These are phyloP conservation scores for Spongospora subterranea DNA, from an alignment of 208 protist species.

Conservation along the genomic window DNA sequence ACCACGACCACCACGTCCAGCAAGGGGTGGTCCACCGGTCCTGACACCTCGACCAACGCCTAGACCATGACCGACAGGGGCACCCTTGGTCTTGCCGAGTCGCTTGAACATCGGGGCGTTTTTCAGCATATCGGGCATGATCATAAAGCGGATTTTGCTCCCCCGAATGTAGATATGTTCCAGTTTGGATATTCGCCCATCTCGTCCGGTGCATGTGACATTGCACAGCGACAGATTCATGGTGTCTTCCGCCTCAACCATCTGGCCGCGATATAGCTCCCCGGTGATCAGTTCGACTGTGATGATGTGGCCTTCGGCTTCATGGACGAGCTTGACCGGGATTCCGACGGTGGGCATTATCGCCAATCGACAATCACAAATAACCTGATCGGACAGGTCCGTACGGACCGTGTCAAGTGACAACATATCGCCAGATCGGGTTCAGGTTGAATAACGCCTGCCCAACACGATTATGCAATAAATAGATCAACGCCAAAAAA, in stretches of 20 bases:
- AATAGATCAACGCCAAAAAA: no score
- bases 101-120: constrained; percentile 87
- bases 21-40: neutral
- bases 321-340: constrained; percentile 83
- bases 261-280: constrained; percentile 82
- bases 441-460: no score
- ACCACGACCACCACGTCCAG: neutral
- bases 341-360: constrained; percentile 73
- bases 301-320: constrained; percentile 82
- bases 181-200: constrained; percentile 76
- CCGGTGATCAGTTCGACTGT: constrained; percentile 80
- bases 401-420: no score
- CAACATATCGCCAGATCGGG: no score
- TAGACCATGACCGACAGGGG: constrained; percentile 6
- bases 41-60: constrained; percentile 14
- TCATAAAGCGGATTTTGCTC: constrained; percentile 84
- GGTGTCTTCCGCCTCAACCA: constrained; percentile 84
- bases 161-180: constrained; percentile 83
- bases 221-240: constrained; percentile 82
- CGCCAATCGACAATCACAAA: no score
- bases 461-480: no score
- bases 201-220: constrained; percentile 77
- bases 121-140: constrained; percentile 86
- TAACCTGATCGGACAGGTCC: no score
- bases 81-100: constrained; percentile 65